Conservation (phyloP, 805 yeast genomes). For the Starmerella bombi region DNA sequence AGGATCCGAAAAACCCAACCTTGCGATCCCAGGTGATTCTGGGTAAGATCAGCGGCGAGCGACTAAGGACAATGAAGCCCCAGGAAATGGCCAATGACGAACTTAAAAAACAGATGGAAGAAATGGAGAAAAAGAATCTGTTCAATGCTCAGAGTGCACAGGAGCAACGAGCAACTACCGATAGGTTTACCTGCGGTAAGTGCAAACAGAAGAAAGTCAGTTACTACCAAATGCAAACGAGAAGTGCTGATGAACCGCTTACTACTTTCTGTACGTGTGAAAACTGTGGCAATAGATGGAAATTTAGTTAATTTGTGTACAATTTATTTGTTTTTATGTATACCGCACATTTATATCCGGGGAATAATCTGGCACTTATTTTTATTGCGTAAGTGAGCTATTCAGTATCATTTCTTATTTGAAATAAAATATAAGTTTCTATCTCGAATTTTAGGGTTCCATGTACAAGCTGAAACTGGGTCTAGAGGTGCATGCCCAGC, state of each 20-base stretch:
- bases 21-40: conserved; percentile 53
- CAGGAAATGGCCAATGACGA: conserved; percentile 92
- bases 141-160: conserved; percentile 97
- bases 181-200: conserved; percentile 92
- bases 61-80: conserved; percentile 71
- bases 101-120: conserved; percentile 70
- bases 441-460: neutral
- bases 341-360: too few species aligned
- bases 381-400: too few species aligned
- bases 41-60: conserved; percentile 52
- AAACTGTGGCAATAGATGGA: conserved; percentile 96
- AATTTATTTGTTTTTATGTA: neutral
- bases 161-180: conserved; percentile 89
- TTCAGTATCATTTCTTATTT: too few species aligned
- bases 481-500: conserved; percentile 84
- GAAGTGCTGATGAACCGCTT: conserved; percentile 97
- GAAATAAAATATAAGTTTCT: too few species aligned
- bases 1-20: conserved; percentile 81
- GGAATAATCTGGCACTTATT: too few species aligned
- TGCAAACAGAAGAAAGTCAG: conserved; percentile 95
- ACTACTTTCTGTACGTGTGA: conserved; percentile 98
- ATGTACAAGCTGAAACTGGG: conserved; percentile 53
- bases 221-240: conserved; percentile 93
- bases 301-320: conserved; percentile 47
- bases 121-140: conserved; percentile 73